phyloP scores from a whole-genome alignment of 345 rosid genomes.

The Hibiscus syriacus region DNA sequence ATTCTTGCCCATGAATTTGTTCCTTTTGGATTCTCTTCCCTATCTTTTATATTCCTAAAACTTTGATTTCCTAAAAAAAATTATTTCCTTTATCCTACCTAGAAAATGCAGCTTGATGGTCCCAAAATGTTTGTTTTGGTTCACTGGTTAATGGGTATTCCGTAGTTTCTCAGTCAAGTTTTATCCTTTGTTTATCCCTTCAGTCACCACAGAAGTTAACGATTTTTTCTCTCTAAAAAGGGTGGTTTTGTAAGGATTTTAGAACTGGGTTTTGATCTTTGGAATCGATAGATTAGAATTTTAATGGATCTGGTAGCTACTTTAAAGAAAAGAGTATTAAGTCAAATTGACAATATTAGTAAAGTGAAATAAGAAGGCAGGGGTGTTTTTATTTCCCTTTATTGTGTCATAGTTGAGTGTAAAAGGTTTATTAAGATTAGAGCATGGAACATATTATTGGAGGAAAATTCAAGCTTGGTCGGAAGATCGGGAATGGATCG shows the following conservation, averaged over 20 bases:
- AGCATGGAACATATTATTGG: constrained; percentile 63
- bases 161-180: too few species aligned
- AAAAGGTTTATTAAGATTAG: constrained; percentile 10
- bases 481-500: constrained; percentile 96
- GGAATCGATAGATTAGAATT: constrained; percentile 3
- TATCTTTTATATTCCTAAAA: not conserved
- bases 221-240: not conserved
- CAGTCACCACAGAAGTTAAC: not conserved
- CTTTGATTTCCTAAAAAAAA: not conserved
- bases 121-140: too few species aligned
- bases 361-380: not conserved
- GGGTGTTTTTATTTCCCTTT: not conserved
- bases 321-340: constrained; percentile 12
- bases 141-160: too few species aligned
- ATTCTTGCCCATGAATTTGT: constrained; percentile 23
- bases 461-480: constrained; percentile 82
- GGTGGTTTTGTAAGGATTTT: not conserved
- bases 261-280: constrained; percentile 12
- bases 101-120: constrained; percentile 21
- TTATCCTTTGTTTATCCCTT: constrained; percentile 6
- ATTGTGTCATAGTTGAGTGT: not conserved
- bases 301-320: constrained; percentile 24
- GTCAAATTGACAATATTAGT: constrained; percentile 13
- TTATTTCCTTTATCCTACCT: not conserved
- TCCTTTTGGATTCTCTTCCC: constrained; percentile 11